phyloP scores from a whole-genome alignment of 306 rosid genomes.

The Luffa aegyptiaca region DNA sequence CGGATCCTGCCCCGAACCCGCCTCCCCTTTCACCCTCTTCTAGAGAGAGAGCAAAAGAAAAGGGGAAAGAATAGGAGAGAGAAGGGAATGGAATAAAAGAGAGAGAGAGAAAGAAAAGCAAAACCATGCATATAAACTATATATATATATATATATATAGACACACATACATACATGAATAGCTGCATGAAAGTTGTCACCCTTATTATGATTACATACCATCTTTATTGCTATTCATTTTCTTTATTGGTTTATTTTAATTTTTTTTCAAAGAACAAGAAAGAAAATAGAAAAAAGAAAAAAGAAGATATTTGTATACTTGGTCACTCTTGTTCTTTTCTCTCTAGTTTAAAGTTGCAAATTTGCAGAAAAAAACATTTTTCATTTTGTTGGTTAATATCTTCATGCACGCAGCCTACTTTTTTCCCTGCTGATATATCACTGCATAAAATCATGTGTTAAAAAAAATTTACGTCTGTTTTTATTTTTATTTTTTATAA shows the following conservation, averaged over 20 bases:
- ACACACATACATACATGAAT: neutral
- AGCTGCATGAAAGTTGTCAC: conserved; percentile 6
- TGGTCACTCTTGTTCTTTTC: neutral
- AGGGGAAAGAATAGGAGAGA: conserved; percentile 8
- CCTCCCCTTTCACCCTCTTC: conserved; percentile 29
- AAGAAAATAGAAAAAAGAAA: neutral
- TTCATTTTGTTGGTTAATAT: neutral
- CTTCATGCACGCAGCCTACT: neutral
- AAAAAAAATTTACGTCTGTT: neutral
- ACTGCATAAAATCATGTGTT: neutral
- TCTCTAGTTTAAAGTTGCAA: neutral
- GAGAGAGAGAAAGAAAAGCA: conserved; percentile 1
- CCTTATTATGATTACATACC: neutral
- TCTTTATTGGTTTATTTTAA: neutral
- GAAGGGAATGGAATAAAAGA: conserved; percentile 11
- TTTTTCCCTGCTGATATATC: neutral
- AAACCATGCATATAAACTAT: neutral
- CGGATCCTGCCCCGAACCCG: conserved; percentile 21
- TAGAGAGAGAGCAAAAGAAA: conserved; percentile 32
- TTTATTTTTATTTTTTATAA: neutral
- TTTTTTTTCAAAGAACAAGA: neutral
- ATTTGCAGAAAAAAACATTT: neutral
- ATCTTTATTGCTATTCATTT: neutral
- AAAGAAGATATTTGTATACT: neutral
- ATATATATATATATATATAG: neutral